Conservation (phyloP, 352 stramenopile genomes). For the Phytophthora citricola region DNA sequence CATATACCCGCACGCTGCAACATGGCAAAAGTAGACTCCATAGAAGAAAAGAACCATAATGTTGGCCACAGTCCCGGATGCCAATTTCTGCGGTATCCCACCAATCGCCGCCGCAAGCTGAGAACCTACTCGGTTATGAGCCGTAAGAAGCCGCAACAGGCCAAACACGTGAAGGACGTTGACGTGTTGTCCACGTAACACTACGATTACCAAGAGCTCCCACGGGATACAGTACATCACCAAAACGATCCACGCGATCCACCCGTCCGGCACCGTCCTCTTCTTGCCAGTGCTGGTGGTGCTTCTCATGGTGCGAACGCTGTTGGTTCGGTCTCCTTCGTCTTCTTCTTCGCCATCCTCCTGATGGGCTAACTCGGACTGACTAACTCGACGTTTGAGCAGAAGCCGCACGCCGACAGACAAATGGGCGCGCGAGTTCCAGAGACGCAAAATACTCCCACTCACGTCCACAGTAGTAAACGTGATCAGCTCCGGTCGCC, state of each 20-base stretch:
- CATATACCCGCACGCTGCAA: constrained; percentile 66
- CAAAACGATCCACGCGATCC: constrained; percentile 19
- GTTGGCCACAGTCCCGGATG: constrained; percentile 43
- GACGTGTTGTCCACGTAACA: constrained; percentile 31
- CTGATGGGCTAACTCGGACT: constrained; percentile 18
- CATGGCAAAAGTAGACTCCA: constrained; percentile 67
- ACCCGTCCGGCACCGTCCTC: constrained; percentile 8
- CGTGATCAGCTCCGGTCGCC: constrained; percentile 31
- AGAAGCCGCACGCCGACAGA: constrained; percentile 15
- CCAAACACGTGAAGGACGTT: constrained; percentile 60
- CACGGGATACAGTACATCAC: constrained; percentile 48
- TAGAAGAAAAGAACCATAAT: constrained; percentile 48
- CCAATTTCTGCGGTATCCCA: constrained; percentile 28
- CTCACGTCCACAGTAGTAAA: constrained; percentile 42
- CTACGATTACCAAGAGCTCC: constrained; percentile 39
- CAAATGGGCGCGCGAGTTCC: constrained; percentile 28
- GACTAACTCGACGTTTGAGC: constrained; percentile 9
- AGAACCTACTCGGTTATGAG: constrained; percentile 12
- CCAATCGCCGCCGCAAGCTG: constrained; percentile 26
- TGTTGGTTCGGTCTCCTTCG: constrained; percentile 3
- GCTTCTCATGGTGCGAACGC: constrained; percentile 19
- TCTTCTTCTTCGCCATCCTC: neutral
- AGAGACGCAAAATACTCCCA: constrained; percentile 37
- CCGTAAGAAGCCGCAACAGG: constrained; percentile 27
- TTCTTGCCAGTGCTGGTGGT: constrained; percentile 14